phyloP scores from a whole-genome alignment of 225 moss, liverwort and hornwort species.

The Physcomitrium patens region DNA sequence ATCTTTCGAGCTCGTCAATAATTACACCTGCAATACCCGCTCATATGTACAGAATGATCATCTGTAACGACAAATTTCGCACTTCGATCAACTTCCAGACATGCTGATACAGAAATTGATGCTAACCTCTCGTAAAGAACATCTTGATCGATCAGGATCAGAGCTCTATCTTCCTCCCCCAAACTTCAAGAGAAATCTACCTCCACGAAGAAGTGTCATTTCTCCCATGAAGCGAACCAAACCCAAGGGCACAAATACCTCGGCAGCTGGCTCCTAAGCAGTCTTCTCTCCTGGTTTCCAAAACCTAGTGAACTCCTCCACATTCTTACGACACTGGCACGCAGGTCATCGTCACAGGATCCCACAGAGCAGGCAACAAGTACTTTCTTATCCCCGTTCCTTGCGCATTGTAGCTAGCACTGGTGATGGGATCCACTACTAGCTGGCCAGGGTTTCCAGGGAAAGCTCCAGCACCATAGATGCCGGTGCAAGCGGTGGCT shows the following conservation, averaged over 20 bases:
- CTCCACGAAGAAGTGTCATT: constrained; percentile 31
- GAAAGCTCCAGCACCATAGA: constrained; percentile 58
- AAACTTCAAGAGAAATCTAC: constrained; percentile 42
- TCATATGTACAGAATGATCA: constrained; percentile 41
- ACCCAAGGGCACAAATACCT: constrained; percentile 35
- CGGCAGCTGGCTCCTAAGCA: constrained; percentile 32
- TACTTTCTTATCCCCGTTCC: constrained; percentile 40
- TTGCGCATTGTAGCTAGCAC: constrained; percentile 58
- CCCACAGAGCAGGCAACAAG: constrained; percentile 59
- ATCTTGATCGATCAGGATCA: constrained; percentile 31
- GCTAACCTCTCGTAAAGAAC: constrained; percentile 32
- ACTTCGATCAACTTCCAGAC: not conserved
- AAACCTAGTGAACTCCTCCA: too few relatives aligned
- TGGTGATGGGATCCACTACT: constrained; percentile 47
- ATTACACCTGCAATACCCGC: constrained; percentile 41
- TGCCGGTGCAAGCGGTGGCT: constrained; percentile 61
- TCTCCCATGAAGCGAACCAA: constrained; percentile 35
- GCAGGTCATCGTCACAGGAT: constrained; percentile 55
- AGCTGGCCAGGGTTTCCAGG: constrained; percentile 57
- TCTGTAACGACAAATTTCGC: constrained; percentile 31
- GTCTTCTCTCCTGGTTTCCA: constrained; percentile 5
- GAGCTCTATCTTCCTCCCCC: not conserved
- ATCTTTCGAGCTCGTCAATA: constrained; percentile 25
- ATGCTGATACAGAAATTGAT: not conserved
- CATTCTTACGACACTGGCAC: constrained; percentile 37